These are phyloP conservation scores for Lagerstroemia speciosa DNA, from an alignment of 345 rosid genomes.

Conservation along the genomic window DNA sequence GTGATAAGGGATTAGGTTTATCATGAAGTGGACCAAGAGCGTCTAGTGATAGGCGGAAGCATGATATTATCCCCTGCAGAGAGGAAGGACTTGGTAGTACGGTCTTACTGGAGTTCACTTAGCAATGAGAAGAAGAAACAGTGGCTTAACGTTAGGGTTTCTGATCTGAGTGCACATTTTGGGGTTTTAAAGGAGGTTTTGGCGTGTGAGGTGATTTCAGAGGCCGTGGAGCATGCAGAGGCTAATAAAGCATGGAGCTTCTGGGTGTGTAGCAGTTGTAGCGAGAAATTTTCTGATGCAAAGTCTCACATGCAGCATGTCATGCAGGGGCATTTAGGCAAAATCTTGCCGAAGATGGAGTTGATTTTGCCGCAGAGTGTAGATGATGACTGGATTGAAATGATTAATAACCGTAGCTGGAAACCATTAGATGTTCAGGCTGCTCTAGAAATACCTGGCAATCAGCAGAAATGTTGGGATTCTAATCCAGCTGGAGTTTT, in stretches of 20 bases:
- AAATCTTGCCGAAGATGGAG: conserved; percentile 63
- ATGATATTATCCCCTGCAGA: conserved; percentile 44
- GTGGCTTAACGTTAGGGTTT: conserved; percentile 50
- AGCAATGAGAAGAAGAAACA: conserved; percentile 47
- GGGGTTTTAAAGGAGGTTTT: conserved; percentile 48
- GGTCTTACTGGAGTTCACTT: conserved; percentile 64
- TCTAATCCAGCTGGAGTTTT: conserved; percentile 30
- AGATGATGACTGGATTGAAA: conserved; percentile 58
- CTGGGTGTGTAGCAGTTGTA: conserved; percentile 73
- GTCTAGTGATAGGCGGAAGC: conserved; percentile 58
- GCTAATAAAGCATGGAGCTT: conserved; percentile 65
- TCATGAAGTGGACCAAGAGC: conserved; percentile 46
- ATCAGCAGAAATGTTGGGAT: conserved; percentile 33
- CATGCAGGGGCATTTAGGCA: conserved; percentile 71
- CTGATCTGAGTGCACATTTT: conserved; percentile 56
- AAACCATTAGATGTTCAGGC: conserved; percentile 78
- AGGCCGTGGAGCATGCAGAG: conserved; percentile 50
- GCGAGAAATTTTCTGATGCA: conserved; percentile 47
- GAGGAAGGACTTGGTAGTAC: conserved; percentile 57
- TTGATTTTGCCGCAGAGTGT: conserved; percentile 62
- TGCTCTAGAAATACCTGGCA: conserved; percentile 43
- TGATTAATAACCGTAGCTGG: conserved; percentile 70
- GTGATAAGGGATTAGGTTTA: conserved; percentile 39
- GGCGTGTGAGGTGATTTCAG: conserved; percentile 47
- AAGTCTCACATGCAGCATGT: conserved; percentile 75